Evolutionary conservation across 2,329 filamentous ascomycete genomes (phyloP).

Genomic region (Fusarium chaquense): DNA sequence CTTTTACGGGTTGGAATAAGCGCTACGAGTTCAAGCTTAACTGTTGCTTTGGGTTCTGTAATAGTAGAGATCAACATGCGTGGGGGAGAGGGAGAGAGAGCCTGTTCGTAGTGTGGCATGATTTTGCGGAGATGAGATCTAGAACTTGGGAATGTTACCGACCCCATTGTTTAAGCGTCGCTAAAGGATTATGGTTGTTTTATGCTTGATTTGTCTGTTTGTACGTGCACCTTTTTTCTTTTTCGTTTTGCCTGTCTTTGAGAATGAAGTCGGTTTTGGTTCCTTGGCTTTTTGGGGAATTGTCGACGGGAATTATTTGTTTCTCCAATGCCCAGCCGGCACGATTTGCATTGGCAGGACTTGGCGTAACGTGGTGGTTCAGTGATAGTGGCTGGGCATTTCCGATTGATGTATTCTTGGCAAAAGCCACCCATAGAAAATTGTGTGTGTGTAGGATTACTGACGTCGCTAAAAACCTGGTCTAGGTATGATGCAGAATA

Average conservation of each 20-base stretch:
- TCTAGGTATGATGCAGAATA: background rate
- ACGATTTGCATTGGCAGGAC: constrained; percentile 30
- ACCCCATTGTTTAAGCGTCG: constrained; percentile 30
- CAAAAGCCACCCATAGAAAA: background rate
- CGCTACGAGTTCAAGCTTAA: constrained; percentile 18
- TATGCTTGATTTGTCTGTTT: background rate
- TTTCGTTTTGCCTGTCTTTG: too few relatives aligned
- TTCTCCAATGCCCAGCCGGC: constrained; percentile 26
- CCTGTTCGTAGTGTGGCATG: constrained; percentile 5
- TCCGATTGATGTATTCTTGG: background rate
- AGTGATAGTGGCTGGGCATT: constrained; percentile 28
- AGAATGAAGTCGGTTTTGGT: background rate
- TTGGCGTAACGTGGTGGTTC: constrained; percentile 39
- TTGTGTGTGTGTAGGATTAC: background rate
- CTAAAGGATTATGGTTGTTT: constrained; percentile 7
- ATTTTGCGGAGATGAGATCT: constrained; percentile 30
- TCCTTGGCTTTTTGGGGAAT: constrained; percentile 17
- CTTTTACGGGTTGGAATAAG: constrained; percentile 16
- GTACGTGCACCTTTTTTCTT: background rate
- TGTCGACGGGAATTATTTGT: background rate
- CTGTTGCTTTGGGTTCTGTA: constrained; percentile 11
- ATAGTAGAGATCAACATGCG: constrained; percentile 21
- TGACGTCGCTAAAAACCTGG: background rate
- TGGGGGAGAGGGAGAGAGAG: constrained; percentile 24
- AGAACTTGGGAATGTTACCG: background rate